phyloP scores from a whole-genome alignment of 768 basidiomycete genomes.

The Lentinula boryana region DNA sequence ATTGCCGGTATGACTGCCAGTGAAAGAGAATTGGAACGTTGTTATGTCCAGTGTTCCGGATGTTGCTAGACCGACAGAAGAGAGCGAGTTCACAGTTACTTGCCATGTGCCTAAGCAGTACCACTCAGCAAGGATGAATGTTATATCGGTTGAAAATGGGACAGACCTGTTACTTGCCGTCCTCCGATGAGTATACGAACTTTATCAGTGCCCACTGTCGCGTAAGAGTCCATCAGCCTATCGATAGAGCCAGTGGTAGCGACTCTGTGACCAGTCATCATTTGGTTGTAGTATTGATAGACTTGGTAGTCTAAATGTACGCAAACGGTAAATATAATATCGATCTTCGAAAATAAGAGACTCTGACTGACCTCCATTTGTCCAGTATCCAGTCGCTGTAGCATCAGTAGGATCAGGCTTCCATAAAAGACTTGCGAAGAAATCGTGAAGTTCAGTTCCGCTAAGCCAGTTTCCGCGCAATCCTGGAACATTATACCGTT shows the following conservation, averaged over 20 bases:
- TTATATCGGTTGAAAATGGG: neutral
- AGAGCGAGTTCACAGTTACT: slow-evolving; percentile 13
- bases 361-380: slow-evolving; percentile 11
- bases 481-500: slow-evolving; percentile 15
- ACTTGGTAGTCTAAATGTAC: slow-evolving; percentile 13
- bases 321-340: neutral
- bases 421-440: slow-evolving; percentile 12
- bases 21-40: slow-evolving; percentile 14
- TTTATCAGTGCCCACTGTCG: slow-evolving; percentile 14
- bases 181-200: slow-evolving; percentile 17
- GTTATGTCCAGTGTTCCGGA: slow-evolving; percentile 13
- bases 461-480: slow-evolving; percentile 16
- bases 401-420: slow-evolving; percentile 8
- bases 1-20: slow-evolving; percentile 8
- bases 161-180: slow-evolving; percentile 13
- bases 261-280: slow-evolving; percentile 16
- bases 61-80: slow-evolving; percentile 12
- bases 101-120: slow-evolving; percentile 10
- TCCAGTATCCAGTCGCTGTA: slow-evolving; percentile 14
- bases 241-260: slow-evolving; percentile 15
- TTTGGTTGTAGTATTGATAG: slow-evolving; percentile 16
- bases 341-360: neutral
- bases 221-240: slow-evolving; percentile 15
- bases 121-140: neutral
- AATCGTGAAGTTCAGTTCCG: slow-evolving; percentile 15